phyloP scores from a whole-genome alignment of 148 eudicot species.

The Suaeda aralocaspica region DNA sequence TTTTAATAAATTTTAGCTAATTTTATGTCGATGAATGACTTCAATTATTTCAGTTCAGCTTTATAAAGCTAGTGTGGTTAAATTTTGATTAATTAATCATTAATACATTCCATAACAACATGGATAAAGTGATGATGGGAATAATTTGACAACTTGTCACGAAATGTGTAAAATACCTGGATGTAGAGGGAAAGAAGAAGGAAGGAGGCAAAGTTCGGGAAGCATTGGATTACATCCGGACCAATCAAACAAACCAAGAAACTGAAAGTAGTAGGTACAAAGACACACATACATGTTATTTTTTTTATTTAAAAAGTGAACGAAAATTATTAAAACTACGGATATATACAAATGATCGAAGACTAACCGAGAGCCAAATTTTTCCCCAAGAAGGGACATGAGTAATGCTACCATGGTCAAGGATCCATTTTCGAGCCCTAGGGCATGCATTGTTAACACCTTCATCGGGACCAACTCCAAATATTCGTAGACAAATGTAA shows the following conservation, averaged over 20 bases:
- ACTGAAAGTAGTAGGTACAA: conserved; percentile 17
- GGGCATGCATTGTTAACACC: conserved; percentile 26
- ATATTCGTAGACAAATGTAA: conserved; percentile 41
- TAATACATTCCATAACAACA: no score
- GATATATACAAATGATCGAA: no score
- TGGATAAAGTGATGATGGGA: no score
- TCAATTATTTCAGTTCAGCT: no score
- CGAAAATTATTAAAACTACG: no score
- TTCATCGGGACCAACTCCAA: conserved; percentile 37
- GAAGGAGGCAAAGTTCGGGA: conserved; percentile 40
- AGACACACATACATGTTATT: no score
- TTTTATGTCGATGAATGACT: no score
- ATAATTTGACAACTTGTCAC: no score
- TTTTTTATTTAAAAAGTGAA: no score
- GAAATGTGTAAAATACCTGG: no score
- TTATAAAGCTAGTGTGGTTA: background rate
- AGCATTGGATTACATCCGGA: conserved; percentile 40
- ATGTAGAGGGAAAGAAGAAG: conserved; percentile 31
- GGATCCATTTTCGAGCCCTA: conserved; percentile 45
- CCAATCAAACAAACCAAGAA: conserved; percentile 40
- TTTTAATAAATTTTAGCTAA: no score
- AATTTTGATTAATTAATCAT: no score
- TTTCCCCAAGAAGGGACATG: conserved; percentile 54
- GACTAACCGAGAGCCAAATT: conserved; percentile 42
- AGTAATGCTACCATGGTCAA: conserved; percentile 42